Evolutionary conservation across 192 early-diverging fungal species (phyloP).

Genomic region (Rhizoclosmatium globosum): DNA sequence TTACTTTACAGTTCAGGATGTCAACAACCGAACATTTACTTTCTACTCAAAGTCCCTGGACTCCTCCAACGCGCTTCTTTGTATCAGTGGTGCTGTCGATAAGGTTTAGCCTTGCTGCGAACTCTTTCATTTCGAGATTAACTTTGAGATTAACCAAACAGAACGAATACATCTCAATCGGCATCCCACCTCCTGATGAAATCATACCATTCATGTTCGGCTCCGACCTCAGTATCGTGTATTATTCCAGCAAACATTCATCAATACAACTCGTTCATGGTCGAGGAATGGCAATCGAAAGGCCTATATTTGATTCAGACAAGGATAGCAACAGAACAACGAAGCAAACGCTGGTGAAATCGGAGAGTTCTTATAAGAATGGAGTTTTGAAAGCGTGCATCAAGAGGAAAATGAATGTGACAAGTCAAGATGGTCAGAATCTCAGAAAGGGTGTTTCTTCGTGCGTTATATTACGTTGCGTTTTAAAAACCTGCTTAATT

Average conservation of each 20-base stretch:
- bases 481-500: too few relatives aligned
- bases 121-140: too few relatives aligned
- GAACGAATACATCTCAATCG: background rate
- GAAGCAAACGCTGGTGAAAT: background rate
- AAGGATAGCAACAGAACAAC: background rate
- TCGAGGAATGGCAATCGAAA: background rate
- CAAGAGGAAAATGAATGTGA: background rate
- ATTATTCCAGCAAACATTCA: background rate
- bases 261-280: background rate
- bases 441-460: too few relatives aligned
- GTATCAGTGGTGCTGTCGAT: too few relatives aligned
- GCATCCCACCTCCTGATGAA: background rate
- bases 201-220: background rate
- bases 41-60: too few relatives aligned
- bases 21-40: too few relatives aligned
- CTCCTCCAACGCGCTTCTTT: too few relatives aligned
- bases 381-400: constrained; percentile 1
- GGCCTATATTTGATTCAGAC: background rate
- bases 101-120: too few relatives aligned
- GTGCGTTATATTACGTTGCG: too few relatives aligned
- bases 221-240: background rate
- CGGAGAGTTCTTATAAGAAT: background rate
- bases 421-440: background rate
- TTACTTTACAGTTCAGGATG: too few relatives aligned
- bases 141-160: too few relatives aligned